Evolutionary conservation across 225 moss, liverwort and hornwort genomes (phyloP), one percentile per base, ranked within the genome.

Genomic region (Climacium dendroides): DNA sequence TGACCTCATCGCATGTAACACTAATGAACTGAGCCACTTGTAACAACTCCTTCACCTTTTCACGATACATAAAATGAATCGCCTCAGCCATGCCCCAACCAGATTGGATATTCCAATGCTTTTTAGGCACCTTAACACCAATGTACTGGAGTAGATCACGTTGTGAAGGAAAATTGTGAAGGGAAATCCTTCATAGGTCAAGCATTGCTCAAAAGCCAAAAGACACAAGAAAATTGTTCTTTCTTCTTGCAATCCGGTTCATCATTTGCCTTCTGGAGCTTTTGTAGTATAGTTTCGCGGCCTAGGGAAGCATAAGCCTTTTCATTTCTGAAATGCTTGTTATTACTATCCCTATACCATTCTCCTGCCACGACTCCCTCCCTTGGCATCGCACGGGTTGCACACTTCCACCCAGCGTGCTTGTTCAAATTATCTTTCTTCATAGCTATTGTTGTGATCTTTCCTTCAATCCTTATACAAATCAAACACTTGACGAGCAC

Each of bases 221-320:
- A 64, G 5, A 64, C 1, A 1, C 34, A 34, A 64, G 34, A 9
- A 30, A 30, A 30, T 64, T 63, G 17, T 2, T 32, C 7, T 4
- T 32, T 63, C 17, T 63, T 63, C 32, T 63, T 60, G 28, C 13
- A 26, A 59, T 58, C 5, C 8, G 1, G 15, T 63, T 63, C 63
- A 63, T 63, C 9, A 63, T 17, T 1, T 32, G 0, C 17, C 63
- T 63, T 63, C 32, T 63, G 17, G 5, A 63, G 63, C 9, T 63
- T 63, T 5, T 16, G 16, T 8, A 63, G 1, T 1, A 28, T 3
- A 60, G 7, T 13, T 60, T 28, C 0, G 13, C 1, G 4, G 2
- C 14, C 15, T 61, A 61, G 4, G 15, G 8, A 4, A 15, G 0
- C 1, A 34, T 19, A 64, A 19, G 19, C 10, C 10, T 64, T 64